These are phyloP conservation scores for Claviceps monticola DNA, from an alignment of 2,329 filamentous ascomycete species.

Conservation along the genomic window DNA sequence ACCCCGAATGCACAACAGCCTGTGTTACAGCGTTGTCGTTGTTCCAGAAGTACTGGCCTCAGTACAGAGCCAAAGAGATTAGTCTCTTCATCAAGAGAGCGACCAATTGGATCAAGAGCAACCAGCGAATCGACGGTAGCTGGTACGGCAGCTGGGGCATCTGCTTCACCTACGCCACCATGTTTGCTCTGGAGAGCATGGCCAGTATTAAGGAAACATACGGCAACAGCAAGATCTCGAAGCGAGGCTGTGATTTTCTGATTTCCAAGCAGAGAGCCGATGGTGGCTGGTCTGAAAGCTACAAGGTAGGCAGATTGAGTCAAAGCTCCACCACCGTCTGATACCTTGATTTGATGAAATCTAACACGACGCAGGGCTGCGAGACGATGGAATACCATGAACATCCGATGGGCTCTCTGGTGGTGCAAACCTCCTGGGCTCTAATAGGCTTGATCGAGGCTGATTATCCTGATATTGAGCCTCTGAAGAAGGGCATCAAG, in stretches of 20 bases:
- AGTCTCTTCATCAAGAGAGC: slow-evolving; percentile 56
- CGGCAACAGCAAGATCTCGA: slow-evolving; percentile 53
- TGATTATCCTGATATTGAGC: slow-evolving; percentile 60
- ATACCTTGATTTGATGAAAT: neutral
- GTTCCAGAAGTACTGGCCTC: slow-evolving; percentile 68
- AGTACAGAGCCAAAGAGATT: slow-evolving; percentile 68
- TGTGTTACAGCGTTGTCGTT: slow-evolving; percentile 76
- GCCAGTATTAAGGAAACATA: slow-evolving; percentile 72
- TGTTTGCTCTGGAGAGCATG: slow-evolving; percentile 90
- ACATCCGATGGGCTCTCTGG: slow-evolving; percentile 63
- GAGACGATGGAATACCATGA: slow-evolving; percentile 64
- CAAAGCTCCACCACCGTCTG: neutral
- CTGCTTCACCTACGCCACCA: slow-evolving; percentile 91
- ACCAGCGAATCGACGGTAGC: slow-evolving; percentile 69
- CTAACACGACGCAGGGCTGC: slow-evolving; percentile 42
- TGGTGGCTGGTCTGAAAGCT: slow-evolving; percentile 94
- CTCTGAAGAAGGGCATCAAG: slow-evolving; percentile 58
- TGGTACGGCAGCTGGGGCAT: slow-evolving; percentile 99
- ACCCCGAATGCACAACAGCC: slow-evolving; percentile 93
- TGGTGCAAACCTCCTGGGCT: slow-evolving; percentile 92
- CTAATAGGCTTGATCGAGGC: slow-evolving; percentile 72
- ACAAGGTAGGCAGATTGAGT: slow-evolving; percentile 36
- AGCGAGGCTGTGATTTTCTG: slow-evolving; percentile 72
- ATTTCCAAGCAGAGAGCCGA: slow-evolving; percentile 73
- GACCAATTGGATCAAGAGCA: slow-evolving; percentile 67